Base-by-base conservation (phyloP, 169 alveolate species). In the Plasmodium cynomolgi region DNA sequence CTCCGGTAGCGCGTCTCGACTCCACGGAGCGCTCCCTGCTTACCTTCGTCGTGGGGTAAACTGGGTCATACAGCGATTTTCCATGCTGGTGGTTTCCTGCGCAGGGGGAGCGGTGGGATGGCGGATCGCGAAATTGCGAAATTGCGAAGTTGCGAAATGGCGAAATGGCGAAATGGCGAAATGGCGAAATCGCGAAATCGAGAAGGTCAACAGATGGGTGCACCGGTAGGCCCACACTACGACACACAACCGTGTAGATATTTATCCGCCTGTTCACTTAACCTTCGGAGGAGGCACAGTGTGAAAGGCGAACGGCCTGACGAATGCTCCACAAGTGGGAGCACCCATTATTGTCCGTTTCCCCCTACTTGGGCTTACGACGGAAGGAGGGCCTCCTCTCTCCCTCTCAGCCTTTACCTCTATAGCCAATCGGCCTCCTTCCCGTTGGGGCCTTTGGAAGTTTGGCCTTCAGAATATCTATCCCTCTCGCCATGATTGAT, bases 31-130 rank as follows among this genome's bases (percentile, higher is more conserved):
- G 23, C 5, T 26, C 62, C 62, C 62, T 50, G 23, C 34, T 33
- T 72, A 97, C 98, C 95, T 97, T 97, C n/a, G 98, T 95, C 58
- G 98, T 97, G n/a, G 97, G 97, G 79, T 96, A 97, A 33, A 97
- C 98, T 15, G 97, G 98, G 91, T 97, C 98, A 44, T 97, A 95
- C 11, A 97, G 94, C 13, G 96, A 95, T 85, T 96, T 97, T 50
- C 96, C 96, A 84, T 97, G 98, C 81, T 95, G 95, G 84, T 97
- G 98, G 79, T 97, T 97, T 39, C 98, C 98, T 97, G 96, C 5
- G 9, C n/a, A 20, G 39, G 92, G 81, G 81, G 83, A 33, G 37
- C 5, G 54, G 56, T n/a, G 8, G 34, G 6, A 44, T 13, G 33
- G 77, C 8, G 26, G n/a, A n/a, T n/a, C n/a, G n/a, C n/a, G n/a